Percentiles rank a stretch among this genome's conserved stretches.
Conservation (phyloP, 192 early-diverging fungal species). For the Obelidium mucronatum region DNA sequence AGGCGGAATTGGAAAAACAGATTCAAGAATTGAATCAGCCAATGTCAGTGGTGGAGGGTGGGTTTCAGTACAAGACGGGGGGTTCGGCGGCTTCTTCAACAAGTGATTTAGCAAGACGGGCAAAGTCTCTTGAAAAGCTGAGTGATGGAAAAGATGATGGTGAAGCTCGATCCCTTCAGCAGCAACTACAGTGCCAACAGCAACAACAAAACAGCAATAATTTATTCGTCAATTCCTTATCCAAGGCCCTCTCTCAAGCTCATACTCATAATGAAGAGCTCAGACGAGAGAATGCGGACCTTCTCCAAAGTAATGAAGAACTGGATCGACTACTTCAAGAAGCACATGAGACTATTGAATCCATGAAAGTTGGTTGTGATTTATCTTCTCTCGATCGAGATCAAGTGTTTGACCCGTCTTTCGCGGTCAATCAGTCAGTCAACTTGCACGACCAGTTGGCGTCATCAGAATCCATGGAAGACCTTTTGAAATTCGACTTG, state of each 20-base stretch:
- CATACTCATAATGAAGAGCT: conserved; percentile 15
- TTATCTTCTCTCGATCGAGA: background rate
- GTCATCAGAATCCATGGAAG: background rate
- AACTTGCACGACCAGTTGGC: background rate
- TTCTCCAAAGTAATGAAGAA: conserved; percentile 1
- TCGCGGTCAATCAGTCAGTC: background rate
- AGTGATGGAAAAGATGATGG: background rate
- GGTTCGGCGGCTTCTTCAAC: background rate
- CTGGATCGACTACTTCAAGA: conserved; percentile 20
- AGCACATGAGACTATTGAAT: conserved; percentile 30
- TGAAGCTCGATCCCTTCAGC: background rate
- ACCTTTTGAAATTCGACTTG: background rate
- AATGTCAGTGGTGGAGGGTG: background rate
- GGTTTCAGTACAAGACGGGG: background rate
- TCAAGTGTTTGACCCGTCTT: conserved; percentile 7
- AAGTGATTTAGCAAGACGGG: background rate
- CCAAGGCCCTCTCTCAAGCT: conserved; percentile 9
- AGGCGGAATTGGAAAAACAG: conserved; percentile 25
- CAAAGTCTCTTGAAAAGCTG: background rate
- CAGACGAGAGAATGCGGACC: background rate
- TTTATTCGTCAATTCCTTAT: conserved; percentile 6
- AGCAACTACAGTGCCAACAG: background rate
- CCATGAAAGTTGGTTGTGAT: conserved; percentile 9
- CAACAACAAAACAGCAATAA: background rate
- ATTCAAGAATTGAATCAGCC: conserved; percentile 1